These are phyloP conservation scores for Diutina pseudorugosa DNA, from an alignment of 1,139 yeast species.

Conservation along the genomic window DNA sequence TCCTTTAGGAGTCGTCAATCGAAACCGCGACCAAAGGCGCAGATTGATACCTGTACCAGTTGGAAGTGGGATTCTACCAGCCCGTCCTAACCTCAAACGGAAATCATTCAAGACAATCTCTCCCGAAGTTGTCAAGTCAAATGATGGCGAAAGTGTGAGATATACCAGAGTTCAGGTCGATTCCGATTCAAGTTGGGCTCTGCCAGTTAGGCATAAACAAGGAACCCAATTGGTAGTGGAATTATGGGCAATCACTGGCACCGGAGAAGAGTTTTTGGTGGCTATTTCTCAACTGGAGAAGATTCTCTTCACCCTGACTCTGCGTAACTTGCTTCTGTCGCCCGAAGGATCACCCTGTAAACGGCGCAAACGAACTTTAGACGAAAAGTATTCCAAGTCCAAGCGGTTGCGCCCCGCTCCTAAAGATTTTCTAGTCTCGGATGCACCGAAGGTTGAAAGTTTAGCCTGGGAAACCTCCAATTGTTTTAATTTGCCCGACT, in stretches of 20 bases:
- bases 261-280: neutral
- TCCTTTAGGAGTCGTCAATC: neutral
- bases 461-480: neutral
- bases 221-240: neutral
- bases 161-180: neutral
- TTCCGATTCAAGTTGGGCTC: neutral
- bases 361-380: neutral
- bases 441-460: neutral
- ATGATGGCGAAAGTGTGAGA: neutral
- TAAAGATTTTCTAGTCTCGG: neutral
- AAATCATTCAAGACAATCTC: neutral
- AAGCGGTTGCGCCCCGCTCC: neutral
- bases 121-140: neutral
- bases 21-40: neutral
- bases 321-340: neutral
- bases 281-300: neutral
- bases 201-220: neutral
- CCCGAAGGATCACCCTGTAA: neutral
- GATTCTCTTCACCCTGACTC: neutral
- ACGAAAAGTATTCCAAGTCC: neutral
- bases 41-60: neutral
- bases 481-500: neutral
- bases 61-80: neutral
- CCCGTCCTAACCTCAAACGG: neutral
- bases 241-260: neutral